Evolutionary conservation across 108 stramenopile genomes (phyloP).

Genomic region (Nitzschia palea): DNA sequence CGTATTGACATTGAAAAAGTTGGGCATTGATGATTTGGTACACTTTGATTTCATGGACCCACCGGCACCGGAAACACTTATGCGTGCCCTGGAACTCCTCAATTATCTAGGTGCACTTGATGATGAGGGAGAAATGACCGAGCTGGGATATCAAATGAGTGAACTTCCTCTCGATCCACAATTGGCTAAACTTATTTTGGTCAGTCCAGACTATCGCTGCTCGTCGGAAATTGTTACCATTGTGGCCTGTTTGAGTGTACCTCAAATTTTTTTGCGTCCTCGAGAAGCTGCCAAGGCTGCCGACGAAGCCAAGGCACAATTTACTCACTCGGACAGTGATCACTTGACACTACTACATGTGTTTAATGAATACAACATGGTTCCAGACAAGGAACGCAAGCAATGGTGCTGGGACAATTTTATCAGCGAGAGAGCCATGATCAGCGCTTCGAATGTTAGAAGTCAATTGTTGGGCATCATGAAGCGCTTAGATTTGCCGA

Average conservation of each 20-base stretch:
- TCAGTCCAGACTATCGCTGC: slow-evolving; percentile 93
- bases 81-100: slow-evolving; percentile 96
- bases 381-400: slow-evolving; percentile 80
- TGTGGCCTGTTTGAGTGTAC: slow-evolving; percentile 95
- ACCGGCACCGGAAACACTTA: slow-evolving; percentile 98
- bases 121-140: slow-evolving; percentile 97
- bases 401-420: slow-evolving; percentile 99
- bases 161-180: slow-evolving; percentile 91
- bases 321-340: slow-evolving; percentile 94
- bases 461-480: slow-evolving; percentile 91
- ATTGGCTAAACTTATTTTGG: slow-evolving; percentile 93
- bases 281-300: slow-evolving; percentile 94
- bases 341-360: slow-evolving; percentile 96
- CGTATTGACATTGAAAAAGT: slow-evolving; percentile 95
- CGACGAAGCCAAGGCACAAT: slow-evolving; percentile 99
- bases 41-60: slow-evolving; percentile 99
- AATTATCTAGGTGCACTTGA: slow-evolving; percentile 98
- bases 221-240: slow-evolving; percentile 97
- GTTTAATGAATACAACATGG: slow-evolving; percentile 87
- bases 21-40: slow-evolving; percentile 98
- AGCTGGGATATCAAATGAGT: slow-evolving; percentile 96
- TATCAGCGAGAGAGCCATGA: slow-evolving; percentile 93
- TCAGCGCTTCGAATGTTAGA: slow-evolving; percentile 88
- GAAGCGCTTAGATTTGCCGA: slow-evolving; percentile 82
- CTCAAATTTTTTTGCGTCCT: slow-evolving; percentile 96